A percentile compares a stretch with the other conserved stretches of the same genome.
Evolutionary conservation across 2,329 filamentous ascomycete genomes (phyloP).

Genomic region (Pyricularia sp.): DNA sequence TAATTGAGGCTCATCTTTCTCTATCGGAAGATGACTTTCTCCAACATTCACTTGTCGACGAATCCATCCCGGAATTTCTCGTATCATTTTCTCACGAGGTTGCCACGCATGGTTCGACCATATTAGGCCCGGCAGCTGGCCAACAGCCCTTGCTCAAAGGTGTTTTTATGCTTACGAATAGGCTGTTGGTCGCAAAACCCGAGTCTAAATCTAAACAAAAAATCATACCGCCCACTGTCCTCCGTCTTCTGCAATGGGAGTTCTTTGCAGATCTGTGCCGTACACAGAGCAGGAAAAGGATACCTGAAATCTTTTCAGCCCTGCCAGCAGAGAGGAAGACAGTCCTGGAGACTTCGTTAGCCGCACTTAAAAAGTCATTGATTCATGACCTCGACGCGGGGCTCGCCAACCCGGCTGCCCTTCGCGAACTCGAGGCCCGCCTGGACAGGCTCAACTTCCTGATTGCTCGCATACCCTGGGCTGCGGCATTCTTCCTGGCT

Average conservation of each 20-base stretch:
- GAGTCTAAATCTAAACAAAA: not conserved
- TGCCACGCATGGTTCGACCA: slow-evolving; percentile 23
- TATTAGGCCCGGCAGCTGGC: slow-evolving; percentile 19
- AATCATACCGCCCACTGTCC: not conserved
- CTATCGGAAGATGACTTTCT: slow-evolving; percentile 47
- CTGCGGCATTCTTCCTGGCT: slow-evolving; percentile 58
- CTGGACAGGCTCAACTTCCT: slow-evolving; percentile 55
- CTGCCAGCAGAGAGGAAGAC: slow-evolving; percentile 43
- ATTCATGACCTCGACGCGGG: slow-evolving; percentile 55
- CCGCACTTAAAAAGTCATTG: slow-evolving; percentile 51
- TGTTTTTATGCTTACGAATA: slow-evolving; percentile 54
- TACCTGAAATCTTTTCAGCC: slow-evolving; percentile 35
- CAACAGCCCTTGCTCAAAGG: slow-evolving; percentile 45
- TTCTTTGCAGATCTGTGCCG: slow-evolving; percentile 62
- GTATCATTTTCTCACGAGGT: slow-evolving; percentile 53
- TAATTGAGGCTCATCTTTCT: slow-evolving; percentile 56
- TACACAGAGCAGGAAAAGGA: slow-evolving; percentile 55
- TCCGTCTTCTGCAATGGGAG: slow-evolving; percentile 48
- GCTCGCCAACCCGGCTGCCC: slow-evolving; percentile 35
- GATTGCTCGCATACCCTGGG: slow-evolving; percentile 48
- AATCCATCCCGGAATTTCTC: slow-evolving; percentile 55
- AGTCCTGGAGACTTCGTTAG: slow-evolving; percentile 43
- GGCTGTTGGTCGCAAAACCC: slow-evolving; percentile 30
- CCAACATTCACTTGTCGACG: slow-evolving; percentile 40
- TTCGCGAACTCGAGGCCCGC: slow-evolving; percentile 42